Conservation (phyloP, 1,139 yeast species). For the Suhomyces anneliseae region DNA sequence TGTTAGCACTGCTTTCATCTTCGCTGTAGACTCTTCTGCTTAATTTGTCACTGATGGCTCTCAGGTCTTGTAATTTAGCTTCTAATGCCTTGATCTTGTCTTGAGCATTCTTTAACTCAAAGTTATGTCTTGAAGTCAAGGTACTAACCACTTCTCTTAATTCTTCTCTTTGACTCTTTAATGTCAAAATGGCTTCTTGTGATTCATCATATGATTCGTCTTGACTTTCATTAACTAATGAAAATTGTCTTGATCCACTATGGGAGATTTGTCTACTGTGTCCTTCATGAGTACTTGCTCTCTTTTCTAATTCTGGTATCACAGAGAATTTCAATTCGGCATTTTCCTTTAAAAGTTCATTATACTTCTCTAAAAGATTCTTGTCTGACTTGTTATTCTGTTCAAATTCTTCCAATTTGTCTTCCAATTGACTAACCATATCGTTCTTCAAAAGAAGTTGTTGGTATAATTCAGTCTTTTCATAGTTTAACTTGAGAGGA, state of each 20-base stretch:
- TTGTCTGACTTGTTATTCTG: slow-evolving; percentile 18
- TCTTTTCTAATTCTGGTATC: slow-evolving; percentile 46
- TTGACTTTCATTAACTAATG: slow-evolving; percentile 19
- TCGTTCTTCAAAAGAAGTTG: slow-evolving; percentile 51
- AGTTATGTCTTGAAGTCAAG: slow-evolving; percentile 35
- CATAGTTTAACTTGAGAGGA: slow-evolving; percentile 55
- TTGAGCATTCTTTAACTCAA: slow-evolving; percentile 38
- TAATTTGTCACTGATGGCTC: slow-evolving; percentile 35
- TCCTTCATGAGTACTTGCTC: slow-evolving; percentile 4
- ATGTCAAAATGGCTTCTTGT: slow-evolving; percentile 33
- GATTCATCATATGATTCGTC: slow-evolving; percentile 20
- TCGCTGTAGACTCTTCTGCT: slow-evolving; percentile 21
- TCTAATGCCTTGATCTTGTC: slow-evolving; percentile 48
- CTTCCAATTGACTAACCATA: slow-evolving; percentile 42
- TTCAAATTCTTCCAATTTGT: slow-evolving; percentile 38
- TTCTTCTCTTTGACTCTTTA: slow-evolving; percentile 58
- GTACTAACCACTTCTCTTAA: slow-evolving; percentile 53
- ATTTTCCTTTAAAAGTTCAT: slow-evolving; percentile 42
- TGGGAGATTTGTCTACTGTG: slow-evolving; percentile 6
- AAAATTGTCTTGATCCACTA: slow-evolving; percentile 22
- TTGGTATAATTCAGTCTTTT: slow-evolving; percentile 52
- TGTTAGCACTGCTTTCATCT: slow-evolving; percentile 3
- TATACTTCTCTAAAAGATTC: slow-evolving; percentile 36
- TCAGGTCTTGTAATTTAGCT: slow-evolving; percentile 35
- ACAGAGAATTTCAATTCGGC: slow-evolving; percentile 41